A percentile compares a stretch with the other conserved stretches of the same genome.
phyloP scores from a whole-genome alignment of 345 rosid genomes.

The Raphanus sativus region DNA sequence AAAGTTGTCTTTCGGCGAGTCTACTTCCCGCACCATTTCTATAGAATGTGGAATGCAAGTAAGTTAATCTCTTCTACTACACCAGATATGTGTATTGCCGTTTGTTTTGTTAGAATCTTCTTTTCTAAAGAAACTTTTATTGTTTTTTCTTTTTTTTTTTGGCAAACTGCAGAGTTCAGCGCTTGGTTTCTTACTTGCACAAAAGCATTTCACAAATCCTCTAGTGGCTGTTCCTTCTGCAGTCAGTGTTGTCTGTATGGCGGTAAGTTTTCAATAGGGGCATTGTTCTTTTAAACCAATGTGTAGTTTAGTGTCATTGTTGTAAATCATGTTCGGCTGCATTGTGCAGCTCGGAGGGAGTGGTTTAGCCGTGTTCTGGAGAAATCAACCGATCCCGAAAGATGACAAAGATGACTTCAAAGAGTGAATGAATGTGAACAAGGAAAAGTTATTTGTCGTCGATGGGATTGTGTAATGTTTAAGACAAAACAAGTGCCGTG shows the following conservation, averaged over 20 bases:
- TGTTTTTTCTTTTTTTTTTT: background rate
- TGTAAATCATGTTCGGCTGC: conserved; percentile 13
- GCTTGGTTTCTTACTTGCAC: conserved; percentile 92
- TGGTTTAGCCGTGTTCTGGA: conserved; percentile 89
- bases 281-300: background rate
- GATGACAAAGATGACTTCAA: conserved; percentile 93
- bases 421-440: conserved; percentile 42
- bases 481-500: conserved; percentile 18
- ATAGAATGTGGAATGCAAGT: conserved; percentile 99
- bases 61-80: background rate
- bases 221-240: conserved; percentile 97
- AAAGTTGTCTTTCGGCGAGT: conserved; percentile 82
- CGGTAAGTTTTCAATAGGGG: conserved; percentile 48
- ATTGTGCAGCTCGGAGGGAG: conserved; percentile 85
- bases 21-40: conserved; percentile 95
- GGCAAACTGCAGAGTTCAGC: conserved; percentile 76
- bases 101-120: background rate
- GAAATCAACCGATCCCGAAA: conserved; percentile 68
- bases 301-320: background rate
- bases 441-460: background rate
- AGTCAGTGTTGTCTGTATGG: conserved; percentile 98
- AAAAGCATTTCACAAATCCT: conserved; percentile 89
- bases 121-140: background rate
- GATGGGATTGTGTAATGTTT: conserved; percentile 27
- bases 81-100: background rate